Evolutionary conservation across 2,329 filamentous ascomycete genomes (phyloP).

Genomic region (Triangularia setosa): DNA sequence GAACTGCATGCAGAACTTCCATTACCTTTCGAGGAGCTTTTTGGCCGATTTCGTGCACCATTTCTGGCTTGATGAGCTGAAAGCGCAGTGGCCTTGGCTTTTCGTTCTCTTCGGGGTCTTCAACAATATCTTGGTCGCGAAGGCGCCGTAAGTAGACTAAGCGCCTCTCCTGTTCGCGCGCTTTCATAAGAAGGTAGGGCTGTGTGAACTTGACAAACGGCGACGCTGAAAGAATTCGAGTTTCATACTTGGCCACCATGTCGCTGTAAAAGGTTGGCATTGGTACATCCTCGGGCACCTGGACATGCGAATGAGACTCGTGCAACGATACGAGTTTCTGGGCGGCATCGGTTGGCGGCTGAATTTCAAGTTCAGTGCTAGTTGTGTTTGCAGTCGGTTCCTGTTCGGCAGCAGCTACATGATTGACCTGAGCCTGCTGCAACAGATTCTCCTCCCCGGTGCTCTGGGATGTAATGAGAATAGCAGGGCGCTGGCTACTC

Average conservation of each 20-base stretch:
- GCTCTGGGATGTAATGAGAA: constrained; percentile 21
- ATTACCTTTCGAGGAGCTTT: constrained; percentile 81
- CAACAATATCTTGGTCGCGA: constrained; percentile 67
- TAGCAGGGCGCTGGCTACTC: constrained; percentile 15
- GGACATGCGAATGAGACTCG: constrained; percentile 43
- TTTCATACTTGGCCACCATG: constrained; percentile 89
- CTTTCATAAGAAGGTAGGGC: constrained; percentile 87
- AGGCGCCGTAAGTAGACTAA: constrained; percentile 78
- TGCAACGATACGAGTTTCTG: constrained; percentile 34
- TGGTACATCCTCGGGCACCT: constrained; percentile 72
- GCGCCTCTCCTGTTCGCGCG: constrained; percentile 83
- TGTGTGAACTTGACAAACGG: constrained; percentile 95
- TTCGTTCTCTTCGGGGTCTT: constrained; percentile 55
- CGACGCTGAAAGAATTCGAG: constrained; percentile 88
- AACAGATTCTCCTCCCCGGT: constrained; percentile 23
- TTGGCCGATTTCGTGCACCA: constrained; percentile 82
- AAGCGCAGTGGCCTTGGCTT: constrained; percentile 69
- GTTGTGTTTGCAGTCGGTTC: constrained; percentile 4
- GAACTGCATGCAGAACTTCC: constrained; percentile 89
- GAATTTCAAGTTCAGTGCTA: constrained; percentile 13
- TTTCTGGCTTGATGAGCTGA: constrained; percentile 87
- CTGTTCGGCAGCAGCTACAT: not conserved
- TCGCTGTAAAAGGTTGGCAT: constrained; percentile 93
- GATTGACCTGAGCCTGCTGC: constrained; percentile 14
- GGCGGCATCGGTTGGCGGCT: constrained; percentile 14